These are phyloP conservation scores for Magnolia sinica DNA, from an alignment of 164 flowering plant genomes.

Conservation along the genomic window DNA sequence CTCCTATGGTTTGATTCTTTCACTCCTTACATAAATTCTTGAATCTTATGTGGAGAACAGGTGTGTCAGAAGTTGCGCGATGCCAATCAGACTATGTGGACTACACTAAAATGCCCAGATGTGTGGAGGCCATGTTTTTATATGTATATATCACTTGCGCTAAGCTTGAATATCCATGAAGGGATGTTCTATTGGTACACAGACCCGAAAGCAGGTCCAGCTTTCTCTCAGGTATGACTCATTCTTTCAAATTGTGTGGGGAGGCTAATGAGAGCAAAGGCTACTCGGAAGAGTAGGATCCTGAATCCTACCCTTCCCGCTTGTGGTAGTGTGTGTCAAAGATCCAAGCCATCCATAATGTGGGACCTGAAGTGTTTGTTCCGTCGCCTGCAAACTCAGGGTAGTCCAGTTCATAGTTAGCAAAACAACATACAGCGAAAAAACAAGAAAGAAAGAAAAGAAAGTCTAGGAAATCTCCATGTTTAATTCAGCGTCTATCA, in stretches of 20 bases:
- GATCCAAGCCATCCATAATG: too few relatives aligned
- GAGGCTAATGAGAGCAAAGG: too few relatives aligned
- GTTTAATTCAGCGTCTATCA: too few relatives aligned
- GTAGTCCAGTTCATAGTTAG: too few relatives aligned
- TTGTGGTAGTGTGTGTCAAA: too few relatives aligned
- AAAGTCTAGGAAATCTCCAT: too few relatives aligned
- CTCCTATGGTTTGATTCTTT: neutral
- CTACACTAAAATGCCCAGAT: slow-evolving; percentile 59
- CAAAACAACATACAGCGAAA: too few relatives aligned
- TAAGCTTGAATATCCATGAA: slow-evolving; percentile 69
- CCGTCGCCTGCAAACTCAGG: too few relatives aligned
- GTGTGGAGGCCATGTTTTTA: slow-evolving; percentile 95
- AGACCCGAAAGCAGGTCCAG: slow-evolving; percentile 72
- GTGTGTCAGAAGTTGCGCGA: slow-evolving; percentile 56
- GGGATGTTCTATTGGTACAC: slow-evolving; percentile 97
- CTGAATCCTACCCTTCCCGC: too few relatives aligned
- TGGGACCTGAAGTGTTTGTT: too few relatives aligned
- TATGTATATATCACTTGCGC: slow-evolving; percentile 76
- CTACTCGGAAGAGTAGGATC: too few relatives aligned
- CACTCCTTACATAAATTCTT: neutral
- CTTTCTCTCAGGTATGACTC: slow-evolving; percentile 78
- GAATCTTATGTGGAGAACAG: slow-evolving; percentile 30
- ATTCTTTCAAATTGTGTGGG: neutral
- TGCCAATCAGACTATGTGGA: slow-evolving; percentile 80
- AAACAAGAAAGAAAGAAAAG: too few relatives aligned